Conservation (phyloP, 257 asterid species). For the Avicennia marina region DNA sequence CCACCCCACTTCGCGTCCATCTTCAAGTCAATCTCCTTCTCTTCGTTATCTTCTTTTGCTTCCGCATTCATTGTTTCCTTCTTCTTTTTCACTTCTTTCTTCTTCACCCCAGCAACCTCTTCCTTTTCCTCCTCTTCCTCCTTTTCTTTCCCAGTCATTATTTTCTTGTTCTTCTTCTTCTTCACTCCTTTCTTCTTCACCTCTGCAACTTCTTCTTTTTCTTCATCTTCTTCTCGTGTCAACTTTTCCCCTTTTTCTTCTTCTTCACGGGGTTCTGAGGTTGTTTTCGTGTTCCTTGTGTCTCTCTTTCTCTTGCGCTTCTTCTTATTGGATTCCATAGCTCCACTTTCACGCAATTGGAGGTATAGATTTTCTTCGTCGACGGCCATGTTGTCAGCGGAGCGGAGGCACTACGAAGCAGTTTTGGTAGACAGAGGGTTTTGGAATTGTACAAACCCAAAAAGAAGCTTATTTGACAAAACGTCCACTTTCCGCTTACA, state of each 20-base stretch:
- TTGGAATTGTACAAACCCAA: no score
- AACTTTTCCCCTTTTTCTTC: no score
- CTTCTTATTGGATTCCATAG: slow-evolving; percentile 29
- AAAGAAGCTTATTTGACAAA: no score
- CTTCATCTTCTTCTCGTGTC: no score
- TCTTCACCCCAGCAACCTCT: slow-evolving; percentile 7
- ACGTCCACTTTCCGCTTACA: no score
- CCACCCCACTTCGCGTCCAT: slow-evolving; percentile 32
- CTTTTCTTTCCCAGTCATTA: slow-evolving; percentile 10
- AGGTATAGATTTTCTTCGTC: no score
- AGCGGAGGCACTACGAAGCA: no score
- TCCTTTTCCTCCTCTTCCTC: slow-evolving; percentile 7
- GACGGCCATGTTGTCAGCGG: no score
- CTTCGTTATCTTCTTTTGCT: slow-evolving; percentile 17
- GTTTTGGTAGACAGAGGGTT: no score
- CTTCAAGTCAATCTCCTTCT: slow-evolving; percentile 28
- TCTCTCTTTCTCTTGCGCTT: slow-evolving; percentile 44
- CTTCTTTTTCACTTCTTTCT: slow-evolving; percentile 21
- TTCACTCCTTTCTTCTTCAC: slow-evolving; percentile 3
- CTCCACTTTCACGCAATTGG: slow-evolving; percentile 5
- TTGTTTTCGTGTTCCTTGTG: slow-evolving; percentile 8
- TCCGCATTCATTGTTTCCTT: slow-evolving; percentile 11
- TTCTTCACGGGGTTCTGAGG: slow-evolving; percentile 5
- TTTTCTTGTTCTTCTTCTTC: slow-evolving; percentile 3
- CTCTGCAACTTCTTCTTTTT: no score